Percentiles rank a stretch among this genome's conserved stretches.
Evolutionary conservation across 257 asterid species (phyloP).

Genomic region (Jasminum sambac): DNA sequence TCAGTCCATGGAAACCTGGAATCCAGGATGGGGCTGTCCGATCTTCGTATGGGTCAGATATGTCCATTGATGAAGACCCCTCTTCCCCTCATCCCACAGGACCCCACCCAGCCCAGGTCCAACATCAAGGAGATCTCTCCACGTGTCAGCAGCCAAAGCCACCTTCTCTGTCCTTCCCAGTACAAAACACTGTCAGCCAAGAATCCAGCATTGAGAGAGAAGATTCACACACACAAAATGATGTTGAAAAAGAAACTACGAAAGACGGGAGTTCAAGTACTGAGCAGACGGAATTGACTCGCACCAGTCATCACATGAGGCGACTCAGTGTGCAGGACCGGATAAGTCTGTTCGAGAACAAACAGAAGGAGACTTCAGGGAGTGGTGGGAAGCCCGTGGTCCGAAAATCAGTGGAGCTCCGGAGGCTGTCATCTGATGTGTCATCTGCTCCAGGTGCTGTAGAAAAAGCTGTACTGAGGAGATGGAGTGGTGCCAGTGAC

Average conservation of each 20-base stretch:
- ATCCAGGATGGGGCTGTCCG: constrained; percentile 56
- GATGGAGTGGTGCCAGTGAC: constrained; percentile 95
- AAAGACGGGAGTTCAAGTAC: constrained; percentile 39
- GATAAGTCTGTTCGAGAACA: constrained; percentile 78
- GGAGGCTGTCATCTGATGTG: constrained; percentile 74
- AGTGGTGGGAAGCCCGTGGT: constrained; percentile 49
- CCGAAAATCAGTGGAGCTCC: constrained; percentile 62
- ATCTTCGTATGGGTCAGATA: constrained; percentile 53
- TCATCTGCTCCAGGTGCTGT: constrained; percentile 45
- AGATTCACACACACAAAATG: constrained; percentile 23
- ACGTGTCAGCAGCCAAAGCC: constrained; percentile 30
- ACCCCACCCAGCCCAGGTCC: constrained; percentile 26
- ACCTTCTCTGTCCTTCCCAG: constrained; percentile 29
- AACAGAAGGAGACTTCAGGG: constrained; percentile 83
- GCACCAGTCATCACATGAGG: constrained; percentile 52
- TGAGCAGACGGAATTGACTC: constrained; percentile 36
- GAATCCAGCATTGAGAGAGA: constrained; percentile 44
- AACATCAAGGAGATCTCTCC: constrained; percentile 22
- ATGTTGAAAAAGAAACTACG: constrained; percentile 28
- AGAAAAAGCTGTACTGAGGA: constrained; percentile 72
- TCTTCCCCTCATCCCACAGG: constrained; percentile 27
- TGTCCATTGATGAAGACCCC: constrained; percentile 49
- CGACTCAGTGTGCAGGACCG: constrained; percentile 94
- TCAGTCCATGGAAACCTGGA: constrained; percentile 47
- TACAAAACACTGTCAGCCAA: constrained; percentile 24